These are phyloP conservation scores for Candida pini DNA, from an alignment of 805 yeast species.

Conservation along the genomic window DNA sequence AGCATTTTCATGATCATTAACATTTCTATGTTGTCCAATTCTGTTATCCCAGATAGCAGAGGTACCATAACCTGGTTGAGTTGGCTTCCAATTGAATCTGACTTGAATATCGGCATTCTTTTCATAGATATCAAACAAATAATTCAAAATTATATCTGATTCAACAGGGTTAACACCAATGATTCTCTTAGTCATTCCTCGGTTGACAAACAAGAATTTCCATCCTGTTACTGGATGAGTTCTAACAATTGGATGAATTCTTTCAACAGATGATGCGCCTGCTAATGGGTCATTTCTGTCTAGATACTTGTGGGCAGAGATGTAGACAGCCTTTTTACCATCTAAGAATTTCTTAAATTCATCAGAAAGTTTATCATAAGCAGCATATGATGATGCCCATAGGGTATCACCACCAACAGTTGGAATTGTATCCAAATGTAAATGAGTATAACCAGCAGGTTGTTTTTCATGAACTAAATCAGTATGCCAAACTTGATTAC, in stretches of 20 bases:
- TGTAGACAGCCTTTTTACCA: conserved; percentile 41
- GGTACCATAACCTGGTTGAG: conserved; percentile 32
- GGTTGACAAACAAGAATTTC: conserved; percentile 50
- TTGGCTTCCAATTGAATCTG: conserved; percentile 40
- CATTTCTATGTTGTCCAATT: conserved; percentile 37
- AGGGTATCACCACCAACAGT: conserved; percentile 48
- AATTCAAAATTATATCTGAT: conserved; percentile 38
- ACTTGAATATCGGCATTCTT: conserved; percentile 49
- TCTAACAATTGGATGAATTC: conserved; percentile 55
- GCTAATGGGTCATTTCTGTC: conserved; percentile 36
- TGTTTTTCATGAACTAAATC: conserved; percentile 47
- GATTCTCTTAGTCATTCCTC: conserved; percentile 43
- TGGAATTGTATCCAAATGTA: conserved; percentile 45
- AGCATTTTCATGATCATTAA: conserved; percentile 34
- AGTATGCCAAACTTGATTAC: conserved; percentile 40
- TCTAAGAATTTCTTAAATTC: conserved; percentile 44
- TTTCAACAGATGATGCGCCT: conserved; percentile 40
- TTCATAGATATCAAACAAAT: conserved; percentile 39
- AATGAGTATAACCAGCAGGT: conserved; percentile 46
- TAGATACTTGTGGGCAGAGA: conserved; percentile 33
- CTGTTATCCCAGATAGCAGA: conserved; percentile 48
- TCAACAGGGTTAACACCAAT: conserved; percentile 47
- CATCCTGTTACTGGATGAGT: conserved; percentile 63
- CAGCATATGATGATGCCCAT: conserved; percentile 49
- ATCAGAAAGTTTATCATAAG: conserved; percentile 48